phyloP scores from a whole-genome alignment of 2,329 filamentous ascomycete species.

The Pezicula radicicola region DNA sequence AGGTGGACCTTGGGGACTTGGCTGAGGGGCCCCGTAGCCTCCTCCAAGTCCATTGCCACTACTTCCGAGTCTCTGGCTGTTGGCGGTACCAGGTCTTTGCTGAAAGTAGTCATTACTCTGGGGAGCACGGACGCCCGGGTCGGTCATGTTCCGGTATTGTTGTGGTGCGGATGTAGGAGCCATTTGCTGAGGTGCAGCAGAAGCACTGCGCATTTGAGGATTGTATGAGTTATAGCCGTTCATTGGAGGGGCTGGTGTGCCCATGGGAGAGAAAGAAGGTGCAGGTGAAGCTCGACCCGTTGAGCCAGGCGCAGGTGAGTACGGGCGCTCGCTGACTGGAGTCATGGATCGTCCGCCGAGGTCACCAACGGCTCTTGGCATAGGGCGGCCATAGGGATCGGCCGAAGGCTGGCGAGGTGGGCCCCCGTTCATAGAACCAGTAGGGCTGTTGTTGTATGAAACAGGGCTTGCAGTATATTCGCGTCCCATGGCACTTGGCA shows the following conservation, averaged over 20 bases:
- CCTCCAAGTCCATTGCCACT: background rate
- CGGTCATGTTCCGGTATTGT: slow-evolving; percentile 21
- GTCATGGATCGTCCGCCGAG: slow-evolving; percentile 21
- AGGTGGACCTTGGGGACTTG: background rate
- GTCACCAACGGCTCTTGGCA: slow-evolving; percentile 19
- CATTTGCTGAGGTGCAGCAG: slow-evolving; percentile 9
- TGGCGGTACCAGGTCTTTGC: slow-evolving; percentile 2
- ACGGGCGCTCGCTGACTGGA: slow-evolving; percentile 9
- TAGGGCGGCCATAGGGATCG: slow-evolving; percentile 21
- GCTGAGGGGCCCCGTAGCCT: background rate
- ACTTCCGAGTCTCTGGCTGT: background rate
- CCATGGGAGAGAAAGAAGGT: background rate
- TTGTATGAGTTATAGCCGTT: slow-evolving; percentile 19
- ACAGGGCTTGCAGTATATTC: slow-evolving; percentile 25
- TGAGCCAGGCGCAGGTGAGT: background rate
- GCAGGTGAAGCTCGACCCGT: background rate
- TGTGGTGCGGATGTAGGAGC: slow-evolving; percentile 10
- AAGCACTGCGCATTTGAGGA: slow-evolving; percentile 13
- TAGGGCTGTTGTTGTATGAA: slow-evolving; percentile 19
- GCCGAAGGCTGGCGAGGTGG: slow-evolving; percentile 8
- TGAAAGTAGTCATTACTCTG: slow-evolving; percentile 11
- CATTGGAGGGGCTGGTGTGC: background rate
- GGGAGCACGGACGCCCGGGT: slow-evolving; percentile 16
- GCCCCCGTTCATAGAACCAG: slow-evolving; percentile 1
- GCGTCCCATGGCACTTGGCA: slow-evolving; percentile 24